phyloP scores from a whole-genome alignment of 2,329 filamentous ascomycete genomes.

The Calonectria montana region DNA sequence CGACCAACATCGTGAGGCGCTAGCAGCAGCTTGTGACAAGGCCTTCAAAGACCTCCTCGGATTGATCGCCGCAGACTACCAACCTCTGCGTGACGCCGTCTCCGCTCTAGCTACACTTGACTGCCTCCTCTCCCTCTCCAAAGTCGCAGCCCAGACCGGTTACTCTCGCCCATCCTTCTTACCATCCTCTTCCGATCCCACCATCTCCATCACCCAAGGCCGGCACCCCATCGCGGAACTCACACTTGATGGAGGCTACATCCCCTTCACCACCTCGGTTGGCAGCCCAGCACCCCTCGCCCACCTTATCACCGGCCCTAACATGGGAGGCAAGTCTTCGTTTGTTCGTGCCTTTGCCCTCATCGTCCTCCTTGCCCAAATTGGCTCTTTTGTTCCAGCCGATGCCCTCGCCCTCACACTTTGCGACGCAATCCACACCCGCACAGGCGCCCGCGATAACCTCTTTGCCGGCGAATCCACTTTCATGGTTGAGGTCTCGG shows the following conservation, averaged over 20 bases:
- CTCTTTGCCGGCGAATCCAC: conserved; percentile 95
- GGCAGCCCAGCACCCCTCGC: conserved; percentile 75
- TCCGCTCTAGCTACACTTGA: conserved; percentile 88
- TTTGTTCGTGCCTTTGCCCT: conserved; percentile 94
- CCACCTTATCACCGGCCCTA: conserved; percentile 93
- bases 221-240: conserved; percentile 98
- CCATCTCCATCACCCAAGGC: conserved; percentile 72
- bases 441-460: conserved; percentile 96
- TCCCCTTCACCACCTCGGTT: conserved; percentile 87
- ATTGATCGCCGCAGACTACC: conserved; percentile 85
- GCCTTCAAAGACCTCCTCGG: conserved; percentile 80
- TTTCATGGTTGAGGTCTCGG: conserved; percentile 97
- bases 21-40: conserved; percentile 89
- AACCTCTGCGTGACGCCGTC: conserved; percentile 88
- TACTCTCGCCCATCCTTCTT: conserved; percentile 83
- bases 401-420: conserved; percentile 79
- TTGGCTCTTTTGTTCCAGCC: conserved; percentile 94
- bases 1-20: conserved; percentile 93
- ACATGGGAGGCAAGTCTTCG: conserved; percentile 99
- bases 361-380: conserved; percentile 92
- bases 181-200: conserved; percentile 70
- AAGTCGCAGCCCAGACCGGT: conserved; percentile 85
- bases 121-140: conserved; percentile 87
- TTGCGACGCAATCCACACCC: conserved; percentile 91
- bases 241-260: conserved; percentile 85